Base-by-base conservation (phyloP, 1,139 yeast genomes). In the Geotrichum australiense region DNA sequence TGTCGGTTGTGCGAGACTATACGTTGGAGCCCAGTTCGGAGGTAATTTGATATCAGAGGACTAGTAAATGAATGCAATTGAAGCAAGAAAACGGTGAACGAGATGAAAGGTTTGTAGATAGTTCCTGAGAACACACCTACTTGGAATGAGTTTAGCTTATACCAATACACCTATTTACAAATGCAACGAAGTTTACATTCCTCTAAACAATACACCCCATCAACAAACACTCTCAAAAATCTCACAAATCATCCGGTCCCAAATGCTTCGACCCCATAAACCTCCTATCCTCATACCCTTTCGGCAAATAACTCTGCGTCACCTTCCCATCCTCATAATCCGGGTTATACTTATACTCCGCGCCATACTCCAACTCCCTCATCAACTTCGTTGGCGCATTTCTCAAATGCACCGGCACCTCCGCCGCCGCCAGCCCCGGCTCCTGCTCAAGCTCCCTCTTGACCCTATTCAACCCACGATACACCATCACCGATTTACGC, bases 311-410 rank as follows among this genome's bases (percentile, higher is more conserved):
- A 18, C 67, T 71, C 59, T 93, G 98, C 31, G 64, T 57, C 1
- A 85, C 94, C 39, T 65, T 60, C 0, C 97, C 98, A 48, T 79
- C 76, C 34, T 66, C 66, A 59, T 60, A 91, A 48, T 75, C 71
- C 0, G 98, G 98, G 52, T 87, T 87, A 60, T 91, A 93, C 58
- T 86, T 84, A 63, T 91, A 91, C 15, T 78, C 79, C 43, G 79
- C 75, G 8, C 86, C 83, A 57, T 87, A 89, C 0, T 95, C 97
- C 50, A 89, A 58, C 40, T 85, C 94, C 47, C 77, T 73, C 98
- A 91, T 89, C 41, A 93, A 67, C 51, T 69, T 72, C 0, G 98
- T 93, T 1, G 98, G 98, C 0, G 98, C 97, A 60, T 91, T 91
- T 47, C 97, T 70, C 27, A 91, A 66, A 61, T 91, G 97, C 21